Base-by-base conservation (phyloP, 768 basidiomycete species). In the Boletus speciosus region DNA sequence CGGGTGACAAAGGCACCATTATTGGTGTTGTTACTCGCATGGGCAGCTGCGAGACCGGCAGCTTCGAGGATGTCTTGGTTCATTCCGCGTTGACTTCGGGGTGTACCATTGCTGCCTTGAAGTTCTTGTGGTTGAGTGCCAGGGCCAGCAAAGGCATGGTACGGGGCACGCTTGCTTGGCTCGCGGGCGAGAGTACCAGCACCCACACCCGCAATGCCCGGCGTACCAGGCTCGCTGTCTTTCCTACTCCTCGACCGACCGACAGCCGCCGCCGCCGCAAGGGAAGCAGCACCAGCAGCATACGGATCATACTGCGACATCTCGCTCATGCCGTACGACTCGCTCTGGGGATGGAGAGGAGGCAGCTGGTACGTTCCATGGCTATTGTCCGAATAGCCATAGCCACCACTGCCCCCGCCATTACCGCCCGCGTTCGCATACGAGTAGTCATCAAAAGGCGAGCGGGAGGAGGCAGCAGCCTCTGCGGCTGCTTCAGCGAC, bases 401-500 rank as follows among this genome's bases (percentile, higher is more conserved):
- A 71, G 1, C 58, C 63, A 1, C 58, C 61, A 0, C 55, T 49
- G 1, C 61, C 49, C 14, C 60, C 58, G 1, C 60, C 58, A 3
- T 53, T 57, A 27, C 61, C 58, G 12, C 68, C 66, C 5, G 63
- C 61, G 38, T 65, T 64, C 12, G 54, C 41, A 34, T 68, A 69
- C 9, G 68, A 59, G 35, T 70, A 72, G n/a, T 85, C 75, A 65
- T 80, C 83, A 55, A 78, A 77, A 12, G 81, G 82, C 0, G 79
- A 74, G 19, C 74, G 74, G 0, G 81, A 75, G 1, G 78, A 70
- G 0, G 79, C 81, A 0, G 76, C 78, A 0, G 87, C 87, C 53
- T 82, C 84, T 4, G 78, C 79, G 0, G 88, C 86, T 0, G 87
- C 88, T 46, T 83, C 83, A 14, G 81, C 83, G 38, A 89, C 81